Evolutionary conservation across 1,139 yeast species (phyloP), one percentile per base, ranked within the genome.

Genomic region (Taiozyma sp.): DNA sequence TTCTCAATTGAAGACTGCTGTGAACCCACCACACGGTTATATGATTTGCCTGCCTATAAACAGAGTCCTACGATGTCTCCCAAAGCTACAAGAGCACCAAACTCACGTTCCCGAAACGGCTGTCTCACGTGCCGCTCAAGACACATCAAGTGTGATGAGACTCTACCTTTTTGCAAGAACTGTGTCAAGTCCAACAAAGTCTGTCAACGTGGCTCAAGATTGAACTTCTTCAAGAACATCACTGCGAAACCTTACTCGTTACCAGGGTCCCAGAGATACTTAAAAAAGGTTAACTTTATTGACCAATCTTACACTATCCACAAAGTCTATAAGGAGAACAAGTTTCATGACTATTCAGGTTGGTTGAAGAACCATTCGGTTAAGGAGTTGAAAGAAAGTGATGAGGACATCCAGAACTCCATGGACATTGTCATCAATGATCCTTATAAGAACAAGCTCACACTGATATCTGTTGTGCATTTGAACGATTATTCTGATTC

Each of bases 71-170:
- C 2, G 10, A 40, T 40, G 43, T 23, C 43, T 13, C 43, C 23
- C 19, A 30, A 30, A 19, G 28, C 39, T 19, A 28, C 45, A 5
- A 40, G 13, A 40, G 4, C n/a, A 16, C 43, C 27, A 23, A 40
- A 40, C 28, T 40, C 43, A 40, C 19, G 77, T 47, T 74, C 79
- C 2, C 65, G 66, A 49, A 67, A 66, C 48, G 81, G 81, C 1
- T 76, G 81, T 55, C 60, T 74, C 23, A 75, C 78, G 0, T 76
- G 81, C 55, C 75, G 76, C 50, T 64, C 69, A 19, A 64, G 80
- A 44, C 77, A 76, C 63, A 75, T 76, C 61, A 76, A 76, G 57
- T 76, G 81, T 58, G 72, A 75, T 55, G 81, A 76, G 57, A 53
- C 49, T 3, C 58, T 62, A 29, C 80, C 80, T 1, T 54, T 57